These are phyloP conservation scores for Chlorella sp. DNA, from an alignment of 139 green algal genomes.

Conservation along the genomic window DNA sequence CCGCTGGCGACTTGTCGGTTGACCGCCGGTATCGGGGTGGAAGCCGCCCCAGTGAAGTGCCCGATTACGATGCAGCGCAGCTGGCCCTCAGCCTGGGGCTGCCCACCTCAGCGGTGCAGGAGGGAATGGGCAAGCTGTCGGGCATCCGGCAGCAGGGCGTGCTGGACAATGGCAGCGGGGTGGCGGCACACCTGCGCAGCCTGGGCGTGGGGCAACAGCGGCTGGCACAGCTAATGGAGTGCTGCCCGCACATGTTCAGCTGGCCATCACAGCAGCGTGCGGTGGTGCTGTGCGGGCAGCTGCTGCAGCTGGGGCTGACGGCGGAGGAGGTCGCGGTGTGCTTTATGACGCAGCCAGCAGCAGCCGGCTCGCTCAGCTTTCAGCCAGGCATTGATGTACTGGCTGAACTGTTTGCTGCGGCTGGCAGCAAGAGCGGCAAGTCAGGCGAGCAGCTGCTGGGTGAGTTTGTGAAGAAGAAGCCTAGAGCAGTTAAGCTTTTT, in stretches of 20 bases:
- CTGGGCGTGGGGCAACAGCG: neutral
- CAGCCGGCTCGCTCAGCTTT: neutral
- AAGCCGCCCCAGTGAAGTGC: too few relatives aligned
- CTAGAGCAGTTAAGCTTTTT: neutral
- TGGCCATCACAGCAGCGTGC: neutral
- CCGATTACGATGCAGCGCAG: too few relatives aligned
- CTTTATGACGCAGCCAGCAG: neutral
- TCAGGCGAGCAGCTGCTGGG: constrained; percentile 3
- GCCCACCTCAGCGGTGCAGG: too few relatives aligned
- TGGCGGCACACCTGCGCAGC: neutral
- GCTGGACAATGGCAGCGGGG: neutral
- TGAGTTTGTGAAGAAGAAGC: neutral
- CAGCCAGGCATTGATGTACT: neutral
- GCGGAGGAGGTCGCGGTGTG: neutral
- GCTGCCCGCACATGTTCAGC: constrained; percentile 6
- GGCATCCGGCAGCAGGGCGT: neutral
- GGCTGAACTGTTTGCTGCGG: neutral
- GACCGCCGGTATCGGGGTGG: too few relatives aligned
- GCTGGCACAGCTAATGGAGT: neutral
- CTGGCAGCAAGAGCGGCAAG: neutral
- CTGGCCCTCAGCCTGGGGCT: too few relatives aligned
- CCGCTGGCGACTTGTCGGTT: too few relatives aligned
- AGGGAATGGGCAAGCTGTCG: too few relatives aligned
- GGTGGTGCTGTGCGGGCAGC: neutral
- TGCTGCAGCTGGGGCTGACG: neutral